Percentiles rank a stretch among this genome's conserved stretches.
phyloP scores from a whole-genome alignment of 495 filamentous ascomycete species.

The Cercophora samala region DNA sequence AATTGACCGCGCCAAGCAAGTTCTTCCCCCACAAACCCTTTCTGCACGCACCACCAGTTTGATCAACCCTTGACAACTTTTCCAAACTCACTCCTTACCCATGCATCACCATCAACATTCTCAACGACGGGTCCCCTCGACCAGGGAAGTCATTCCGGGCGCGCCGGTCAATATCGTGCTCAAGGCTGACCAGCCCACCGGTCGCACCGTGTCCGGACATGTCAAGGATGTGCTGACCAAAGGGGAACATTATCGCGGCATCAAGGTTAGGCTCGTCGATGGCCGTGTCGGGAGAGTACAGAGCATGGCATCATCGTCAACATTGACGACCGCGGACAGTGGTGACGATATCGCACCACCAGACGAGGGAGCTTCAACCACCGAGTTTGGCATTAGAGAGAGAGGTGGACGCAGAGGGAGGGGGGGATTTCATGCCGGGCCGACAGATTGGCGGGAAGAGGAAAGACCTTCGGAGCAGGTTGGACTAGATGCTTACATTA shows the following conservation, averaged over 20 bases:
- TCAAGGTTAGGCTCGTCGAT: slow-evolving; percentile 68
- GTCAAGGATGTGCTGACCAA: slow-evolving; percentile 62
- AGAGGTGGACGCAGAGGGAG: not conserved
- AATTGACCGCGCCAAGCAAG: too few relatives aligned
- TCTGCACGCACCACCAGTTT: not conserved
- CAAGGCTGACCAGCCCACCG: slow-evolving; percentile 68
- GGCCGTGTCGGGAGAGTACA: slow-evolving; percentile 69
- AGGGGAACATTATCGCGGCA: slow-evolving; percentile 69
- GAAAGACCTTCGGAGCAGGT: slow-evolving; percentile 8
- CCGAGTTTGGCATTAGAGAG: slow-evolving; percentile 20
- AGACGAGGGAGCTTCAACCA: slow-evolving; percentile 6
- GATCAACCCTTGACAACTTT: not conserved
- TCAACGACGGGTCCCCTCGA: slow-evolving; percentile 43
- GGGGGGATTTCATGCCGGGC: not conserved
- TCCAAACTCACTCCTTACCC: not conserved
- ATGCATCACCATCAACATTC: not conserved
- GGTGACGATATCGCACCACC: not conserved
- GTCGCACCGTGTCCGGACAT: slow-evolving; percentile 59
- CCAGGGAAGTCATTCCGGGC: slow-evolving; percentile 51
- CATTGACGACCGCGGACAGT: not conserved
- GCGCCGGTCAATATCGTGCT: slow-evolving; percentile 64
- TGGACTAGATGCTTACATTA: slow-evolving; percentile 47
- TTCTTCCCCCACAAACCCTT: too few relatives aligned
- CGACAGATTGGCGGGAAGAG: not conserved
- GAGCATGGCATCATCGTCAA: slow-evolving; percentile 35